phyloP scores from a whole-genome alignment of 257 asterid species.

The Solanum acaule region DNA sequence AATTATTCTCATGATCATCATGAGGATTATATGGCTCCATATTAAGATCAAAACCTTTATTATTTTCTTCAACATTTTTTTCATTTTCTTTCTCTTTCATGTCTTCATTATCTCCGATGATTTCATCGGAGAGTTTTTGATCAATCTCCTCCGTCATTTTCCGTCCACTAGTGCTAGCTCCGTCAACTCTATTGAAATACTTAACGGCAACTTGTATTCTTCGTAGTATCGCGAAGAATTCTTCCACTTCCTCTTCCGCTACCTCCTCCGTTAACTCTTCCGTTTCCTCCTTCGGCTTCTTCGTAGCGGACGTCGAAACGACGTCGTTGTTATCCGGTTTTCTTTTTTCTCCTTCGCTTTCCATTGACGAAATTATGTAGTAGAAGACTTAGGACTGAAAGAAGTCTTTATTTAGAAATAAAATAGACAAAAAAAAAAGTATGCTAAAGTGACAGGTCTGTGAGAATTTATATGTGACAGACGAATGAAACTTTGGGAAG shows the following conservation, averaged over 20 bases:
- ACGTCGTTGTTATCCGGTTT: neutral
- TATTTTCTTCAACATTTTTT: neutral
- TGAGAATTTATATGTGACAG: neutral
- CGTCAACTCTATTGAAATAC: neutral
- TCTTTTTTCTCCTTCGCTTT: neutral
- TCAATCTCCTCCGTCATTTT: neutral
- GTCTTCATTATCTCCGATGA: neutral
- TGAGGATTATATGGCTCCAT: neutral
- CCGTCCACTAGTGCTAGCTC: neutral
- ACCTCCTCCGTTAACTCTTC: neutral
- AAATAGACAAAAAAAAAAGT: neutral
- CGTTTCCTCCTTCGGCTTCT: neutral
- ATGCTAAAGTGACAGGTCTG: neutral
- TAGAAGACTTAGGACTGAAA: neutral
- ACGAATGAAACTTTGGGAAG: no score
- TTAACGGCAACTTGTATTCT: conserved; percentile 4
- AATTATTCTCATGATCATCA: neutral
- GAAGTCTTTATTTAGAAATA: neutral
- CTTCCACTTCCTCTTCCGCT: conserved; percentile 13
- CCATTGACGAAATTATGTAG: neutral
- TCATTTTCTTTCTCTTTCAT: neutral
- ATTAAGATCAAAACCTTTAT: neutral
- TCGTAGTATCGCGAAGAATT: conserved; percentile 2
- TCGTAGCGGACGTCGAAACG: neutral
- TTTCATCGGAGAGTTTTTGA: neutral